Base-by-base conservation (phyloP, 2,329 filamentous ascomycete species). In the Diaporthe amygdali region DNA sequence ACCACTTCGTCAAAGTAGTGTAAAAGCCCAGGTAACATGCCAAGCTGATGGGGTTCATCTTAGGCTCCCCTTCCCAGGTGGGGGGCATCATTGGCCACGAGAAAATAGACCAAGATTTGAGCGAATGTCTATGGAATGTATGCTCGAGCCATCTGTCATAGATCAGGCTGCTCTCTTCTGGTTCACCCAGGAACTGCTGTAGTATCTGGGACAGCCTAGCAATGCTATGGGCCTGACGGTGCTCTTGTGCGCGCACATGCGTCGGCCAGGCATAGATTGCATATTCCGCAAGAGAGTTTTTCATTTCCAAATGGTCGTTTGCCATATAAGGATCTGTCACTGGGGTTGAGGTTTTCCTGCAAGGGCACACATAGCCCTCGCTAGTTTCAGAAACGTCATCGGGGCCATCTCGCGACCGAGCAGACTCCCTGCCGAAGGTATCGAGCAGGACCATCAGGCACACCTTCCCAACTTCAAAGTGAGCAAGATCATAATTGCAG, bases 101-200 rank as follows among this genome's bases (percentile, higher is more conserved):
- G 8, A 37, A 55, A 14, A 34, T 34, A 12, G 49, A 39, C 52
- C 52, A 55, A 2, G 47, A 25, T 5, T 5, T 15, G 12, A 12
- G 3, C n/a, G n/a, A n/a, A n/a, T 1, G 1, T 2, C 5, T 1
- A 2, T 2, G 4, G 34, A 2, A 56, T 4, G 12, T 12, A 25
- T 56, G 32, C 2, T 17, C 0, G 2, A 25, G 2, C 52, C 52
- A 56, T 39, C 52, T 39, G 12, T 39, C 12, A 14, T 39, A 56
- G 6, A 8, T 14, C 17, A 6, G 1, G 6, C n/a, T 37, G 12
- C 52, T 32, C 6, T 25, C 12, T 0, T 17, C 7, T 25, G 52
- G 52, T 15, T 17, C 12, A 27, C n/a, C n/a, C 12, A 56, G 5
- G 2, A 56, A 56, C 12, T 25, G 4, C n/a, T 14, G 52, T 15